Conservation (phyloP, 169 alveolate genomes). For the Cryptosporidium sp. region DNA sequence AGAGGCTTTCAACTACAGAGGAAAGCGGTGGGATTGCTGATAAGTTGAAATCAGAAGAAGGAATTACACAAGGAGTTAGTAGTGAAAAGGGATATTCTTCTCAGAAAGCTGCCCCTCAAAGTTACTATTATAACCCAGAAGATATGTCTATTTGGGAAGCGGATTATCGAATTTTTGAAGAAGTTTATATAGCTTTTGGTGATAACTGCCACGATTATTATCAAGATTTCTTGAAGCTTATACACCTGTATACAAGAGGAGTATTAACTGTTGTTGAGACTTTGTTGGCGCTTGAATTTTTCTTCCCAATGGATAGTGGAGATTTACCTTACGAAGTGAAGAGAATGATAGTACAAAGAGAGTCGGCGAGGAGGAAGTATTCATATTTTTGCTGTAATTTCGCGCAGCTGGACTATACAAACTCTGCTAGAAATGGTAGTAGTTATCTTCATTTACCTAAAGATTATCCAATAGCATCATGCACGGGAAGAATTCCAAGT, state of each 20-base stretch:
- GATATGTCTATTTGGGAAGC: conserved; percentile 74
- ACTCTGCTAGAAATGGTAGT: conserved; percentile 60
- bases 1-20: conserved; percentile 4
- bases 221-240: conserved; percentile 53
- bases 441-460: conserved; percentile 70
- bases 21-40: neutral
- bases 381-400: conserved; percentile 71
- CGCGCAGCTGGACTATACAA: conserved; percentile 64
- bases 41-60: conserved; percentile 4
- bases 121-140: conserved; percentile 66
- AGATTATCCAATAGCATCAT: conserved; percentile 68
- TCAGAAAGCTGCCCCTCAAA: conserved; percentile 16
- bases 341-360: conserved; percentile 73
- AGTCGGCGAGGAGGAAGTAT: conserved; percentile 68
- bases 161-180: conserved; percentile 70
- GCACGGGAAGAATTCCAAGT: conserved; percentile 60
- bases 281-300: conserved; percentile 56
- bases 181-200: conserved; percentile 68
- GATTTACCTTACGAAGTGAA: conserved; percentile 72
- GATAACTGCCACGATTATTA: conserved; percentile 50
- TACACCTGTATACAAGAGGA: conserved; percentile 67
- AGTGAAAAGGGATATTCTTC: conserved; percentile 29
- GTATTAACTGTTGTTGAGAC: conserved; percentile 72
- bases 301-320: conserved; percentile 76
- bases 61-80: neutral